Evolutionary conservation across 257 asterid species (phyloP), one percentile per base, ranked within the genome.

Genomic region (Cordia subcordata): DNA sequence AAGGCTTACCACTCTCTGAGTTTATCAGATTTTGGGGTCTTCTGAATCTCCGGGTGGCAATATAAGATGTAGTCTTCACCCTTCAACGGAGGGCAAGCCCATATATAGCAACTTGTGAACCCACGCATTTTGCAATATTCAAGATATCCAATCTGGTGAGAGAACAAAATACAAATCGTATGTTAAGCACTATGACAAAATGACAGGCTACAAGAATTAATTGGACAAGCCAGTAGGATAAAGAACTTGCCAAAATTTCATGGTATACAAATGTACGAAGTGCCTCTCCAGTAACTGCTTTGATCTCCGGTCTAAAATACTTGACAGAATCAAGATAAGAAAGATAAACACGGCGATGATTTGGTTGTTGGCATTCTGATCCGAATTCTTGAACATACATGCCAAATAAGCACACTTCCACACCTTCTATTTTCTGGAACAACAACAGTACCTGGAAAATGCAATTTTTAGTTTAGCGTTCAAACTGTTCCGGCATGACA

Each of bases 321-420:
- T 93, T 93, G 32, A 93, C 99, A 51, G 97, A 93, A 79, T 93
- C 99, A 59, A 93, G 82, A 77, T 93, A 93, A 14, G 99, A 89
- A 71, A 93, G 96, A 82, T 93, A 93, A 71, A 93, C 99, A 63
- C 99, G 92, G 33, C 99, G 94, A 72, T 86, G 94, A 79, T 93
- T 93, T 66, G 99, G 97, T 72, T 89, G 97, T 76, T 68, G 80
- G 60, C 97, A 93, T 68, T 93, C 99, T 45, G 99, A 79, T 80
- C 99, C 99, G 65, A 86, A 93, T 79, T 93, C 99, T 82, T 93
- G 99, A 68, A 93, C 92, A 51, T 89, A 93, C 99, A 93, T 93
- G 70, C 99, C 97, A 69, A 93, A 93, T 53, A 93, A 73, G 88
- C 99, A 93, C 50, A 93, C 99, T 78, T 93, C 99, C 13, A 93